phyloP scores from a whole-genome alignment of 2,329 filamentous ascomycete species.

The Penicillium glabrum region DNA sequence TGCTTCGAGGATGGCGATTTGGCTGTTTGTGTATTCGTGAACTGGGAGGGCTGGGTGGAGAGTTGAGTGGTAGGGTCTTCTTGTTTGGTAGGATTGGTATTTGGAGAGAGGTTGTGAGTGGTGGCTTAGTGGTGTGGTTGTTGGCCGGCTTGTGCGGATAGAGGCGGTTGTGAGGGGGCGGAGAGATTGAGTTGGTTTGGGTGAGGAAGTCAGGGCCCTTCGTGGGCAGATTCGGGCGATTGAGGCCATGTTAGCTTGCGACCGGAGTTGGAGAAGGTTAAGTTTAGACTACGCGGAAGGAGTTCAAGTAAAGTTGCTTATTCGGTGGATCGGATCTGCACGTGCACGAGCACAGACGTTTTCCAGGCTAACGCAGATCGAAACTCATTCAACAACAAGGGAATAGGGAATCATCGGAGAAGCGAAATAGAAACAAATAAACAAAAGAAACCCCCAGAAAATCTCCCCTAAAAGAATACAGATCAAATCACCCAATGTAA shows the following conservation, averaged over 20 bases:
- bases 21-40: constrained; percentile 63
- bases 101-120: not conserved
- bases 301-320: constrained; percentile 7
- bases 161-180: constrained; percentile 2
- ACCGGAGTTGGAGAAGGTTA: not conserved
- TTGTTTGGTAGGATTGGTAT: not conserved
- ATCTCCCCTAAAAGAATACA: not conserved
- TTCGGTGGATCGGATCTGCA: constrained; percentile 12
- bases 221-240: constrained; percentile 7
- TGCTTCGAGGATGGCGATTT: constrained; percentile 77
- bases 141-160: constrained; percentile 1
- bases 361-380: constrained; percentile 12
- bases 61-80: constrained; percentile 68
- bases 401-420: constrained; percentile 25
- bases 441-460: constrained; percentile 1
- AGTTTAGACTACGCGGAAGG: constrained; percentile 5
- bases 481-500: not conserved
- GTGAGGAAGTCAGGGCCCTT: not conserved
- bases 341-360: constrained; percentile 15
- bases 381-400: constrained; percentile 7
- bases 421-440: not conserved
- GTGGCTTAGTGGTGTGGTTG: not conserved
- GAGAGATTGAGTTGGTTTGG: not conserved
- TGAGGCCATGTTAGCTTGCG: constrained; percentile 12
- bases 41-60: constrained; percentile 59